phyloP scores from a whole-genome alignment of 148 eudicot genomes.

The Chenopodium berlandieri region DNA sequence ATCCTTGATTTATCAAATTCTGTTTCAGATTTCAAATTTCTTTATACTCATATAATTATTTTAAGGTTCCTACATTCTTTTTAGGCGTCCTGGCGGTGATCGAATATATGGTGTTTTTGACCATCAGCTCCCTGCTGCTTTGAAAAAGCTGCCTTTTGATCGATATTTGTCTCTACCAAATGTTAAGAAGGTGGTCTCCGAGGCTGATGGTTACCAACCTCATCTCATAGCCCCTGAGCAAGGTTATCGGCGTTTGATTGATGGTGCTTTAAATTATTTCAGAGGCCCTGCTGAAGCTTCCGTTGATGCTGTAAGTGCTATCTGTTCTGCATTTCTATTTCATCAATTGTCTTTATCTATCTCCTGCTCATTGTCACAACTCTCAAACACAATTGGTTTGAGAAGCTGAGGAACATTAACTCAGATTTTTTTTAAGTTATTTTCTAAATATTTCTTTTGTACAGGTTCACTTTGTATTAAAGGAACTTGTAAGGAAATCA shows the following conservation, averaged over 20 bases:
- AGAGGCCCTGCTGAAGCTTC: slow-evolving; percentile 85
- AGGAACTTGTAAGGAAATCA: slow-evolving; percentile 79
- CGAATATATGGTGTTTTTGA: slow-evolving; percentile 85
- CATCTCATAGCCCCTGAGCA: slow-evolving; percentile 88
- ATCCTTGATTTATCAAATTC: not conserved
- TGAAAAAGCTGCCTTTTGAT: slow-evolving; percentile 80
- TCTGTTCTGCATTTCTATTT: not conserved
- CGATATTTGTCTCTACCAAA: slow-evolving; percentile 67
- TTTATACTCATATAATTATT: not conserved
- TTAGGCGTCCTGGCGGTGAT: slow-evolving; percentile 81
- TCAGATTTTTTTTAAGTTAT: not conserved
- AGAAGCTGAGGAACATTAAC: not conserved
- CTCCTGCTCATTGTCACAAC: not conserved
- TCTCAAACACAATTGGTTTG: not conserved
- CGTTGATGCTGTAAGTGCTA: slow-evolving; percentile 67
- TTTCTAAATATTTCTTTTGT: slow-evolving; percentile 6
- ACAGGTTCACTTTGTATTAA: slow-evolving; percentile 75
- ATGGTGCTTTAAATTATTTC: slow-evolving; percentile 61
- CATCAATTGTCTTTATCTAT: not conserved
- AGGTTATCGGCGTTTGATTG: slow-evolving; percentile 79
- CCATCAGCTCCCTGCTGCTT: slow-evolving; percentile 83
- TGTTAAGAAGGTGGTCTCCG: slow-evolving; percentile 61
- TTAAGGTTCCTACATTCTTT: slow-evolving; percentile 12
- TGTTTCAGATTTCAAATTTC: not conserved
- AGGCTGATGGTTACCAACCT: slow-evolving; percentile 88